A percentile compares a stretch with the other conserved stretches of the same genome.
phyloP scores from a whole-genome alignment of 2,329 filamentous ascomycete genomes.

The Cladosporium sp. region DNA sequence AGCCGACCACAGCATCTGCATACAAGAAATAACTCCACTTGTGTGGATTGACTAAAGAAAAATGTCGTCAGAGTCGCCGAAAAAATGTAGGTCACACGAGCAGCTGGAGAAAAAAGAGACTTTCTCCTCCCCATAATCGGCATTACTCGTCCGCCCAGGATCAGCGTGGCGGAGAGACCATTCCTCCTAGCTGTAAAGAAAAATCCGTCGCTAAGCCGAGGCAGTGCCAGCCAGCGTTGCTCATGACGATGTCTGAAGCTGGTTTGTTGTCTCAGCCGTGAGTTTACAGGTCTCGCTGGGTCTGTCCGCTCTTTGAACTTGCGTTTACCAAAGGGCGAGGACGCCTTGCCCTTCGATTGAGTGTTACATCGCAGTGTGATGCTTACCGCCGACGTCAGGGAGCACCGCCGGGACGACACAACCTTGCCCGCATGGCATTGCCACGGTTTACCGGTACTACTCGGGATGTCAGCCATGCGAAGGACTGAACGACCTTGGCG shows the following conservation, averaged over 20 bases:
- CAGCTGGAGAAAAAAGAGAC: slow-evolving; percentile 1
- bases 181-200: neutral
- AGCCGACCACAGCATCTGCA: neutral
- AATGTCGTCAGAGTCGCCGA: slow-evolving; percentile 1
- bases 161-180: neutral
- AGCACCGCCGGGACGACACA: neutral
- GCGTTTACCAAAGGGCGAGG: too few relatives aligned
- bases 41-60: neutral
- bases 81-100: slow-evolving; percentile 7
- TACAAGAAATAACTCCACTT: neutral
- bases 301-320: too few relatives aligned
- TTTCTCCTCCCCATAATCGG: slow-evolving; percentile 2
- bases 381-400: too few relatives aligned
- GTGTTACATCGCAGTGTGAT: too few relatives aligned
- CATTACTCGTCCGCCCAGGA: too few relatives aligned
- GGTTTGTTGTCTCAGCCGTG: neutral
- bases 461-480: neutral
- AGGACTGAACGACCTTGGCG: neutral
- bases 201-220: neutral
- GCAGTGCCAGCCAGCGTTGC: slow-evolving; percentile 4
- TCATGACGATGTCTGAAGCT: slow-evolving; percentile 6
- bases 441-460: too few relatives aligned
- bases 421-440: too few relatives aligned
- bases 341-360: too few relatives aligned
- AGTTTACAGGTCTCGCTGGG: too few relatives aligned